phyloP scores from a whole-genome alignment of 371 early-diverging fungal species.

The Mortierella sp. region DNA sequence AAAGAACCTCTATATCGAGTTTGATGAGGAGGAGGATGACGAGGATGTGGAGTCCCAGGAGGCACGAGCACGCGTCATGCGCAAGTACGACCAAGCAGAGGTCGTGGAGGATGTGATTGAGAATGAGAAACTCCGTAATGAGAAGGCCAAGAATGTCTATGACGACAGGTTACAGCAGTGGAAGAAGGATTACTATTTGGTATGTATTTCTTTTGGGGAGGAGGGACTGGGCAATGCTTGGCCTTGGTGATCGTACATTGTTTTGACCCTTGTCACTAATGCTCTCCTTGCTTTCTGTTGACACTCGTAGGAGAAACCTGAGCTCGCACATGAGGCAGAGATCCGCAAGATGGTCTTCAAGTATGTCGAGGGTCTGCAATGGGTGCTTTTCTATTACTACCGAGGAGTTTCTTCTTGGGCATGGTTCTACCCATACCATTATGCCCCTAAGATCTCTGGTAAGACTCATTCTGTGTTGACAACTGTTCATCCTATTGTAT shows the following conservation, averaged over 20 bases:
- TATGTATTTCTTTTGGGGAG: slow-evolving; percentile 37
- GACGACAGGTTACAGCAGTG: slow-evolving; percentile 72
- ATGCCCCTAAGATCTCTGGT: slow-evolving; percentile 96
- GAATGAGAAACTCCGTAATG: slow-evolving; percentile 60
- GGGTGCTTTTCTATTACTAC: slow-evolving; percentile 98
- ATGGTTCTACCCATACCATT: slow-evolving; percentile 99
- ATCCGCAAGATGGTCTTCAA: slow-evolving; percentile 77
- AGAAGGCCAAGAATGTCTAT: slow-evolving; percentile 68
- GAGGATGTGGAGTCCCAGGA: slow-evolving; percentile 70
- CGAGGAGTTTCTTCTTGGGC: slow-evolving; percentile 97
- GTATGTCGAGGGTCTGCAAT: slow-evolving; percentile 96
- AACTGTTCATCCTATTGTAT: neutral
- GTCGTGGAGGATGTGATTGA: slow-evolving; percentile 74
- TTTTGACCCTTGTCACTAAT: neutral
- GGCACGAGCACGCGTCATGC: slow-evolving; percentile 77
- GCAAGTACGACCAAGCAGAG: slow-evolving; percentile 75
- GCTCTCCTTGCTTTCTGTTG: neutral
- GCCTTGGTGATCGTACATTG: neutral
- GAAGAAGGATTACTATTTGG: slow-evolving; percentile 82
- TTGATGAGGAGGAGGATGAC: slow-evolving; percentile 69
- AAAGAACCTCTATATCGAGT: slow-evolving; percentile 67
- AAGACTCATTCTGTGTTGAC: neutral
- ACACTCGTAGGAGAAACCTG: slow-evolving; percentile 72
- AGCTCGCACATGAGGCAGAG: slow-evolving; percentile 69
- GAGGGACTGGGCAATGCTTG: no score